Conservation (phyloP, 768 basidiomycete species). For the Leucocoprinus sp. region DNA sequence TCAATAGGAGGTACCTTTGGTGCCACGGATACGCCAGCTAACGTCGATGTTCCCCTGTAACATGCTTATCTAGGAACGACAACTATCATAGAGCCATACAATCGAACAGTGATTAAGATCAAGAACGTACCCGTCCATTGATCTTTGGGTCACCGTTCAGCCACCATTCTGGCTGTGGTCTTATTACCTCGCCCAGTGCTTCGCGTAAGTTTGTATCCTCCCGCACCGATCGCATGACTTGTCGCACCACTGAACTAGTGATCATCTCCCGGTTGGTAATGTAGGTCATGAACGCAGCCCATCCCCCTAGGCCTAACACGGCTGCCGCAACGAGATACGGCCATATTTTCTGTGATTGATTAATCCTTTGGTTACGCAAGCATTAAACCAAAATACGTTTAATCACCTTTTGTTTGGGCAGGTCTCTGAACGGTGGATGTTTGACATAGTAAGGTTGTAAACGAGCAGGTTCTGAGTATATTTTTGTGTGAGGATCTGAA, state of each 20-base stretch:
- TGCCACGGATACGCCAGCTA: constrained; percentile 67
- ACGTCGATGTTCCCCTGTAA: constrained; percentile 72
- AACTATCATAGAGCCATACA: not conserved
- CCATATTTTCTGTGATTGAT: constrained; percentile 45
- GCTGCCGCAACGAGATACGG: constrained; percentile 44
- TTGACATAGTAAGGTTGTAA: constrained; percentile 11
- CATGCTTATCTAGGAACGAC: constrained; percentile 48
- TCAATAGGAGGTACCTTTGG: constrained; percentile 41
- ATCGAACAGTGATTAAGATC: too few species aligned
- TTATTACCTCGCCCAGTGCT: constrained; percentile 56
- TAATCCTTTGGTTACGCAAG: too few species aligned
- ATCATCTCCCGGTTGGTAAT: constrained; percentile 74
- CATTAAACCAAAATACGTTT: not conserved
- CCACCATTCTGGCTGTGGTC: constrained; percentile 63
- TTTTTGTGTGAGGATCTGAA: constrained; percentile 19
- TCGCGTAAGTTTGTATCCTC: constrained; percentile 41
- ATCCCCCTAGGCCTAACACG: constrained; percentile 47
- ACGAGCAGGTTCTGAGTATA: constrained; percentile 7
- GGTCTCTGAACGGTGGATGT: constrained; percentile 21
- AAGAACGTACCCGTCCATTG: constrained; percentile 49
- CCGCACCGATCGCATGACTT: constrained; percentile 52
- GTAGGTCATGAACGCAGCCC: constrained; percentile 62
- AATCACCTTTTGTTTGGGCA: constrained; percentile 28
- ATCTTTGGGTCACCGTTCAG: constrained; percentile 72
- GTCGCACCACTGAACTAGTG: constrained; percentile 65